These are phyloP conservation scores for Clathrus columnatus DNA, from an alignment of 768 basidiomycete species.

Conservation along the genomic window DNA sequence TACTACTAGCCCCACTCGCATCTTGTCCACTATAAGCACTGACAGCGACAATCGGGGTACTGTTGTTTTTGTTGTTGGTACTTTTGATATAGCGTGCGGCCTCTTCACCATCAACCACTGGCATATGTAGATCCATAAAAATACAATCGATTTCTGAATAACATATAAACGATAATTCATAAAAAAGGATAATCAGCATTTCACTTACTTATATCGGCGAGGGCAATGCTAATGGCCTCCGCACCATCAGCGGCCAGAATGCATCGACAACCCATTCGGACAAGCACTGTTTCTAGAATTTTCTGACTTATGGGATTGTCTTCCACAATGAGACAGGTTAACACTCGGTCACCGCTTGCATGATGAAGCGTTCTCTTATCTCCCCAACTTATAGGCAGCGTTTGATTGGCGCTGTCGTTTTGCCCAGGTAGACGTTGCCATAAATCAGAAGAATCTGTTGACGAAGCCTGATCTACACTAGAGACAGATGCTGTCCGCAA, in stretches of 20 bases:
- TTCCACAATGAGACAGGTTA: conserved; percentile 91
- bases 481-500: conserved; percentile 81
- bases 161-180: not conserved
- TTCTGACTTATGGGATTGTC: conserved; percentile 98
- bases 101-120: conserved; percentile 92
- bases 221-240: conserved; percentile 93
- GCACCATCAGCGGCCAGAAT: conserved; percentile 95
- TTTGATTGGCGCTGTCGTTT: conserved; percentile 11
- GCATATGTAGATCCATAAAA: conserved; percentile 93
- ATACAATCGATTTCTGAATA: conserved; percentile 86
- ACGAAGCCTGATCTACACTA: conserved; percentile 69
- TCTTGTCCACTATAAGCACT: conserved; percentile 79
- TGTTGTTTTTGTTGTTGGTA: conserved; percentile 90
- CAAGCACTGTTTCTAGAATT: conserved; percentile 91
- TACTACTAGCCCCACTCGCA: conserved; percentile 49
- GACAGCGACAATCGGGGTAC: conserved; percentile 86
- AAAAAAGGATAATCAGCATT: conserved; percentile 16
- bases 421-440: conserved; percentile 9
- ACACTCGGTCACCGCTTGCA: conserved; percentile 61
- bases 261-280: conserved; percentile 89
- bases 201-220: conserved; percentile 91
- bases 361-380: conserved; percentile 58
- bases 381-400: conserved; percentile 1
- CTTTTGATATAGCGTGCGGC: conserved; percentile 96
- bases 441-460: conserved; percentile 77